A percentile compares a stretch with the other conserved stretches of the same genome.
Conservation (phyloP, 2,329 filamentous ascomycete species). For the Plectosphaerella sp. region DNA sequence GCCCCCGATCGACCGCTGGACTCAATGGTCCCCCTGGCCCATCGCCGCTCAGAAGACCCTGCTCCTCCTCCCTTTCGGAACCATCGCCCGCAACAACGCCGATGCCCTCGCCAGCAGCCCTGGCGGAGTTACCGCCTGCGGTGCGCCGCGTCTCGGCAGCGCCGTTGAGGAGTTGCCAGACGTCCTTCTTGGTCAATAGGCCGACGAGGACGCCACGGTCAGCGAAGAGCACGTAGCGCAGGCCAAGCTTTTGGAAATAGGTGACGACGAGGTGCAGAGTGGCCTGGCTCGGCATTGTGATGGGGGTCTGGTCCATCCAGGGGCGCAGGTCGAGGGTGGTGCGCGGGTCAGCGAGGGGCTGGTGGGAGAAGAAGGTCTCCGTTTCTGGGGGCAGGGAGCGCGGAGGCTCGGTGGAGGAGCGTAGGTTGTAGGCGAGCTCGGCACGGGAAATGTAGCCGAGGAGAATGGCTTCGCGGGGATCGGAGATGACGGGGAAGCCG, state of each 20-base stretch:
- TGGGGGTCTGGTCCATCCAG: conserved; percentile 98
- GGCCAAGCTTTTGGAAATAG: conserved; percentile 91
- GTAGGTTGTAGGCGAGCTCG: conserved; percentile 79
- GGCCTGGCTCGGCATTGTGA: conserved; percentile 75
- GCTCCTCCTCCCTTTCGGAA: conserved; percentile 32
- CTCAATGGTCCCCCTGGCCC: conserved; percentile 26
- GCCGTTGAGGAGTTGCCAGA: conserved; percentile 88
- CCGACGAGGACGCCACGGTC: conserved; percentile 80
- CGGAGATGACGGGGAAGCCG: conserved; percentile 86
- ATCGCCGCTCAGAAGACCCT: conserved; percentile 32
- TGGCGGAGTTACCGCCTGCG: conserved; percentile 15
- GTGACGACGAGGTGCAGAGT: conserved; percentile 79
- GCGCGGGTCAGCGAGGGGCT: conserved; percentile 72
- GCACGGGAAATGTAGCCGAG: conserved; percentile 92
- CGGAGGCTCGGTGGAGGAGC: conserved; percentile 50
- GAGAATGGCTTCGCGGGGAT: conserved; percentile 70
- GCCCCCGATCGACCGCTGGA: conserved; percentile 10
- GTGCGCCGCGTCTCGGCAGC: conserved; percentile 57
- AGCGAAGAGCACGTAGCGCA: conserved; percentile 84
- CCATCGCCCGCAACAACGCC: conserved; percentile 31
- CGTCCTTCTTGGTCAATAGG: conserved; percentile 92
- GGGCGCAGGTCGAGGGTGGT: conserved; percentile 82
- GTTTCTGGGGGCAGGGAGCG: conserved; percentile 64
- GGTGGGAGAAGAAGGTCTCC: conserved; percentile 80
- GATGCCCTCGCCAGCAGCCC: conserved; percentile 21